Evolutionary conservation across 306 rosid genomes (phyloP).

Genomic region (Sphenostylis stenocarpa): DNA sequence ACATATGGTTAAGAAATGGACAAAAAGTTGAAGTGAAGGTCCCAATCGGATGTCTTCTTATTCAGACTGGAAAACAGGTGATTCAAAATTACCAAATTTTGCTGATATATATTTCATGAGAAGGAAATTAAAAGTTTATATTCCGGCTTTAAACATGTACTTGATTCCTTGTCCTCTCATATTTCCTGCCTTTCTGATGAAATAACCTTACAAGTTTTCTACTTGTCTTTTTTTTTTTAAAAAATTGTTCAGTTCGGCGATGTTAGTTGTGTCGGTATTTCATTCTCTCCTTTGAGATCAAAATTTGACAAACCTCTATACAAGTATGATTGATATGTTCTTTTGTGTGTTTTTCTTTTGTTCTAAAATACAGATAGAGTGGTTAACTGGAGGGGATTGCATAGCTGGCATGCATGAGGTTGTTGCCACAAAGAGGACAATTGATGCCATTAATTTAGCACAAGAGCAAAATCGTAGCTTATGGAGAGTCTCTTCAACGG

Average conservation of each 20-base stretch:
- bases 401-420: slow-evolving; percentile 98
- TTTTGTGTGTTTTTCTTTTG: neutral
- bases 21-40: slow-evolving; percentile 89
- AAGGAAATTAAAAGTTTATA: neutral
- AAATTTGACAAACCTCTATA: neutral
- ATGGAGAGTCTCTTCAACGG: slow-evolving; percentile 97
- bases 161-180: neutral
- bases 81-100: slow-evolving; percentile 22
- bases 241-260: too few species aligned
- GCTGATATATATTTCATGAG: too few species aligned
- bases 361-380: neutral
- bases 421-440: slow-evolving; percentile 69
- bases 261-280: too few species aligned
- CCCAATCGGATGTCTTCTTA: slow-evolving; percentile 90
- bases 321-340: neutral
- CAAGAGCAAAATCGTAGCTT: slow-evolving; percentile 66
- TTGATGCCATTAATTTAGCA: slow-evolving; percentile 66
- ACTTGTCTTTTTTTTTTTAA: too few species aligned
- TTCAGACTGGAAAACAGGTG: slow-evolving; percentile 97
- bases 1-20: slow-evolving; percentile 92
- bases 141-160: neutral
- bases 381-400: slow-evolving; percentile 90
- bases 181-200: neutral
- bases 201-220: too few species aligned
- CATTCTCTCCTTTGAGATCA: neutral